Conservation (phyloP, 495 filamentous ascomycete genomes). For the Penicillium chermesinum region DNA sequence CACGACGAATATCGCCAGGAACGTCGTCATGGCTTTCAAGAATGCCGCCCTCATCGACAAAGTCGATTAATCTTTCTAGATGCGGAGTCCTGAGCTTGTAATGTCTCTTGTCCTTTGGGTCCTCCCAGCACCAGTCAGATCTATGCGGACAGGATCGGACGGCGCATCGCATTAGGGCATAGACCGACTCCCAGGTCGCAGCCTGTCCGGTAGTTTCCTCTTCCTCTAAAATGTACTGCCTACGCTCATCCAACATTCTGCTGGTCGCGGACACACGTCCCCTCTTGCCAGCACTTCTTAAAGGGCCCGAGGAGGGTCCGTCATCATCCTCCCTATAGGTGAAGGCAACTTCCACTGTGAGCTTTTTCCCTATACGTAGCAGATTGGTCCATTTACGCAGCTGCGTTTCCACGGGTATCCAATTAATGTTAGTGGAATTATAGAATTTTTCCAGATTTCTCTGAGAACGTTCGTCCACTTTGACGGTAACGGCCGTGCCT, state of each 20-base stretch:
- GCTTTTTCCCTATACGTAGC: constrained; percentile 11
- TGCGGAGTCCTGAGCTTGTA: constrained; percentile 10
- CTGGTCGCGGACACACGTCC: not conserved
- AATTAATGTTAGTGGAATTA: constrained; percentile 4
- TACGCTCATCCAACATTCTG: not conserved
- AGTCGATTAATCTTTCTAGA: constrained; percentile 10
- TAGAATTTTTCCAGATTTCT: constrained; percentile 3
- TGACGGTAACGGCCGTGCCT: constrained; percentile 1
- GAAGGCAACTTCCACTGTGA: not conserved
- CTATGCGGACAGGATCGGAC: constrained; percentile 2
- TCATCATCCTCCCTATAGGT: not conserved
- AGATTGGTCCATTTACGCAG: constrained; percentile 12
- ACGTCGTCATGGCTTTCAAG: constrained; percentile 5
- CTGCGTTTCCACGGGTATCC: constrained; percentile 9
- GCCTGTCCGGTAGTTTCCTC: not conserved
- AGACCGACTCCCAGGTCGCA: not conserved
- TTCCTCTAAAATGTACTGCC: not conserved
- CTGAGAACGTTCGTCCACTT: not conserved
- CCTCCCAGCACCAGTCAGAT: constrained; percentile 8
- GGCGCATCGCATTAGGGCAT: constrained; percentile 1
- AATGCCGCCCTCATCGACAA: constrained; percentile 5
- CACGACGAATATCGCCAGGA: constrained; percentile 9
- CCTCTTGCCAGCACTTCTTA: not conserved
- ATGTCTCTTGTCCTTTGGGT: constrained; percentile 11
- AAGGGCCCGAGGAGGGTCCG: not conserved